Conservation (phyloP, 352 stramenopile genomes). For the Globisporangium takayamanum region DNA sequence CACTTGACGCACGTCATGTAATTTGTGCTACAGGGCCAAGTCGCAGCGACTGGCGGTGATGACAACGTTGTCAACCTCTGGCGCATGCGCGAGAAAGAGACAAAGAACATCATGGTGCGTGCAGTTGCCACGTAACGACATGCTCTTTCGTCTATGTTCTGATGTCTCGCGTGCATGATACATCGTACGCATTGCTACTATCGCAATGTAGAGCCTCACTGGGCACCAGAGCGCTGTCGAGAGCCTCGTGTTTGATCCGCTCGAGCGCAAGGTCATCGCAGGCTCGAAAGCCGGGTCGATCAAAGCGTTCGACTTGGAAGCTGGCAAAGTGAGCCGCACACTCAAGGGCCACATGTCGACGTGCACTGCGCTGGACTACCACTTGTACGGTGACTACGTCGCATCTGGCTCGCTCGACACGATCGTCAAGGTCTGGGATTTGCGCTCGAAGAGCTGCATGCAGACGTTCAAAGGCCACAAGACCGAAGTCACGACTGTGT, state of each 20-base stretch:
- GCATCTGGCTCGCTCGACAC: conserved; percentile 77
- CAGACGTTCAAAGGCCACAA: conserved; percentile 82
- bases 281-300: conserved; percentile 78
- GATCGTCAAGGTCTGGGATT: conserved; percentile 84
- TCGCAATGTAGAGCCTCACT: conserved; percentile 44
- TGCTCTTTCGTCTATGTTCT: too few relatives aligned
- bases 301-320: conserved; percentile 79
- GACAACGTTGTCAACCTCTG: conserved; percentile 83
- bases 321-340: conserved; percentile 68
- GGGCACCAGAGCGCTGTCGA: conserved; percentile 73
- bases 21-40: conserved; percentile 46
- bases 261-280: conserved; percentile 68
- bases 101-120: conserved; percentile 82
- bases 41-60: conserved; percentile 66
- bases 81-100: conserved; percentile 81
- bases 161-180: too few relatives aligned
- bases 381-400: conserved; percentile 83
- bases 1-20: not conserved
- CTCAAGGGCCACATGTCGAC: conserved; percentile 84
- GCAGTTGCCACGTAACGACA: not conserved
- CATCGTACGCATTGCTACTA: not conserved
- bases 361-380: conserved; percentile 74
- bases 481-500: conserved; percentile 68
- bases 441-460: conserved; percentile 83
- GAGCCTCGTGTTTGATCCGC: conserved; percentile 76